Base-by-base conservation (phyloP, 208 protist species). In the Polymyxa betae region DNA sequence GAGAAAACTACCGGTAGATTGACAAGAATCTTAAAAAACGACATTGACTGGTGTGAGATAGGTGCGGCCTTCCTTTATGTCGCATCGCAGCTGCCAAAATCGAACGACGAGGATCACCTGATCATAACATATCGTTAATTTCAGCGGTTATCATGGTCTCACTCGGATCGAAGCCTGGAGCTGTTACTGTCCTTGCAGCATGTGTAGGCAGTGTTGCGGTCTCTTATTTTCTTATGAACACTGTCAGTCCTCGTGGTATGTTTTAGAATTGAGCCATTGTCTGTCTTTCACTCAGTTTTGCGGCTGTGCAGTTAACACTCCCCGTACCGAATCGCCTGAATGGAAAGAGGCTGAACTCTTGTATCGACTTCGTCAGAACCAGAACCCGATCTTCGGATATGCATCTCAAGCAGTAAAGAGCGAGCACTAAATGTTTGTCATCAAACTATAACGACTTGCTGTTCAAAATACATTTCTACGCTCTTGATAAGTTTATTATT, bases 341-440 rank as follows among this genome's bases (percentile, higher is more conserved):
- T 82, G 72, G 72, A 82, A 82, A 43, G 72, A 82, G n/a, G 72
- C 72, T 12, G 72, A 82, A 43, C n/a, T 45, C 5, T 5, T 5
- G n/a, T 82, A 82, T 43, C 72, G 72, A 20, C 5, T 82, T 82
- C 16, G 16, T 43, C 72, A 82, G n/a, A 82, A 82, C 72, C 72
- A 82, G 72, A 82, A 82, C n/a, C 72, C 72, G n/a, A 82, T 82
- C 5, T 82, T 82, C 35, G 72, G 72, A 5, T 82, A 82, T 35
- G 72, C 72, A 43, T 82, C 72, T 60, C 49, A 60, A 29, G 12
- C 49, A 60, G 12, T 5, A 29, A 5, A 60, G 49, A 29, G 49
- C 5, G 5, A 29, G 24, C 49, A 24, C 49, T 24, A 60, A 60
- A 24, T n/a, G n/a, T n/a, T 24, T 60, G 49, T 24, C 49, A 60